These are phyloP conservation scores for Russula olivacea DNA, from an alignment of 768 basidiomycete species.

Conservation along the genomic window DNA sequence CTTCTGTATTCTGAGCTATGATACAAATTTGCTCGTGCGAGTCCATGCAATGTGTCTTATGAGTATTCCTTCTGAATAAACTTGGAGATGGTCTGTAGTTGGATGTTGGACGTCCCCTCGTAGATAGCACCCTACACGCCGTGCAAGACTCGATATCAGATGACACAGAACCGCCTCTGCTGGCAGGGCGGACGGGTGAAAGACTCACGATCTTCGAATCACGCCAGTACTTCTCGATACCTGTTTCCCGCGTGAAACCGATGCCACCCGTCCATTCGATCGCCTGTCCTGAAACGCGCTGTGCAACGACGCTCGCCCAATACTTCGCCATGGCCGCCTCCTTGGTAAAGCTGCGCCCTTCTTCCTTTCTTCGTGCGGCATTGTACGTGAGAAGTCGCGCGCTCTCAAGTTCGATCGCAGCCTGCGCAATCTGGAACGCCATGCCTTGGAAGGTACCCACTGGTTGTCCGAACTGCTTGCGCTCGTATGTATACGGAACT, in stretches of 20 bases:
- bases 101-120: conserved; percentile 97
- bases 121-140: conserved; percentile 72
- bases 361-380: conserved; percentile 91
- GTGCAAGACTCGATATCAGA: neutral
- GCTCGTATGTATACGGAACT: conserved; percentile 92
- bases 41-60: conserved; percentile 29
- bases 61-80: conserved; percentile 83
- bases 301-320: conserved; percentile 83
- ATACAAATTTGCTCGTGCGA: neutral
- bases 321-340: conserved; percentile 99
- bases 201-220: conserved; percentile 88
- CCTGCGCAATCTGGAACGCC: conserved; percentile 89
- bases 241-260: conserved; percentile 89
- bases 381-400: conserved; percentile 94
- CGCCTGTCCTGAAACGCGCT: conserved; percentile 78
- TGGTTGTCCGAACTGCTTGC: conserved; percentile 90
- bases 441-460: conserved; percentile 95
- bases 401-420: conserved; percentile 83
- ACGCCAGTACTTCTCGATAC: conserved; percentile 94
- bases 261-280: conserved; percentile 97
- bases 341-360: conserved; percentile 77
- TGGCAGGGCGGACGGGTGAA: too few species aligned
- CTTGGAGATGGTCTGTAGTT: conserved; percentile 92
- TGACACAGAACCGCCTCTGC: too few species aligned
- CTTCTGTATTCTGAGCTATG: neutral